These are phyloP conservation scores for Fraxinus xanthoxyloides DNA, from an alignment of 305 asterid species.

Conservation along the genomic window DNA sequence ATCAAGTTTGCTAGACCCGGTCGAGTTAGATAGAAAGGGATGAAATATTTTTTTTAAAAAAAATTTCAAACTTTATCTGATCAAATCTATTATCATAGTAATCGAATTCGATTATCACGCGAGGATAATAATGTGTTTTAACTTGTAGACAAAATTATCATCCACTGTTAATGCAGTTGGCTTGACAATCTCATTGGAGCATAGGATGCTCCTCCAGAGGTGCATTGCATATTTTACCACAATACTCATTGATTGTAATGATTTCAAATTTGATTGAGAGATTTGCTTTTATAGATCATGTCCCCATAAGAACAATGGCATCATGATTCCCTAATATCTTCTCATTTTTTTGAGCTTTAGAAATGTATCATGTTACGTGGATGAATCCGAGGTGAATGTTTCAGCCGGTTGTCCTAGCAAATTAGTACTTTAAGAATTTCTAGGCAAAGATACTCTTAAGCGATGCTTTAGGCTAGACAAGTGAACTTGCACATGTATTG, in stretches of 20 bases:
- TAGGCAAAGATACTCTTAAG: not conserved
- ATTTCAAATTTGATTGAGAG: slow-evolving; percentile 10
- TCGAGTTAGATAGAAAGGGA: not conserved
- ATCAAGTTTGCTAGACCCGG: not conserved
- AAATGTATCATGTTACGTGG: not conserved
- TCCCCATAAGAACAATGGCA: slow-evolving; percentile 25
- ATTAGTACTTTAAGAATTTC: not conserved
- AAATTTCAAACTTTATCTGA: not conserved
- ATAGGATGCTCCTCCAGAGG: slow-evolving; percentile 28
- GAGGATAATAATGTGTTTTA: not conserved
- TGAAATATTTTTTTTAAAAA: not conserved
- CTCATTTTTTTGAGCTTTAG: not conserved
- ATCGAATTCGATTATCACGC: not conserved
- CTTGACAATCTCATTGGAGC: not conserved
- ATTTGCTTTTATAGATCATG: slow-evolving; percentile 14
- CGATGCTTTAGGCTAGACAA: not conserved
- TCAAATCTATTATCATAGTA: not conserved
- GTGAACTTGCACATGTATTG: not conserved
- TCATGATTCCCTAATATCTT: slow-evolving; percentile 11
- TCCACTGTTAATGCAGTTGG: not conserved
- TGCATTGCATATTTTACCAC: slow-evolving; percentile 4
- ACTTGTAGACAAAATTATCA: not conserved
- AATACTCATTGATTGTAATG: slow-evolving; percentile 12
- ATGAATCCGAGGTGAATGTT: not conserved
- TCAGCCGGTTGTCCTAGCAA: not conserved